Percentiles rank a stretch among this genome's conserved stretches.
phyloP scores from a whole-genome alignment of 208 protist genomes.

The Wallacemonas sp. region DNA sequence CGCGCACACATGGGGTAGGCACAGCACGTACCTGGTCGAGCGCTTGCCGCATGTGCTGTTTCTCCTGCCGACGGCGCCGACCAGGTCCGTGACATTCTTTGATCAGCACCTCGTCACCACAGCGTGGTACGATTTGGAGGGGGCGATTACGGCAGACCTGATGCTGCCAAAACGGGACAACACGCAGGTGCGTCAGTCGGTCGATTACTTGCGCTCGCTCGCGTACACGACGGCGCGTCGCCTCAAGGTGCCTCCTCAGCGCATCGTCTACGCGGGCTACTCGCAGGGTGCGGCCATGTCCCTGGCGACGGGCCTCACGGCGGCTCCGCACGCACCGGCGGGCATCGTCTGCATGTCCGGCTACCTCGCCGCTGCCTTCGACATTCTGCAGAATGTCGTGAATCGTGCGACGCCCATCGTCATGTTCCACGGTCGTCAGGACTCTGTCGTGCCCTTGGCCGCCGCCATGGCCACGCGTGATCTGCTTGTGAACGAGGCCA shows the following conservation, averaged over 20 bases:
- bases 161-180: constrained; percentile 36
- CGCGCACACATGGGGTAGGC: constrained; percentile 84
- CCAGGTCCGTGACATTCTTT: constrained; percentile 86
- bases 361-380: constrained; percentile 61
- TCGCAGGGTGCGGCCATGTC: constrained; percentile 90
- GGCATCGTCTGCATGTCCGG: constrained; percentile 79
- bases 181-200: constrained; percentile 46
- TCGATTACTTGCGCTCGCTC: constrained; percentile 74
- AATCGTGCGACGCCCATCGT: constrained; percentile 44
- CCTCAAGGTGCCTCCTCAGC: constrained; percentile 57
- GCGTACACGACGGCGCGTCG: constrained; percentile 46
- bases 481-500: constrained; percentile 43
- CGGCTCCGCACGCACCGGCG: constrained; percentile 54
- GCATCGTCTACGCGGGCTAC: constrained; percentile 92
- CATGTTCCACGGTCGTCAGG: constrained; percentile 80
- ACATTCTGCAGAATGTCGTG: constrained; percentile 43
- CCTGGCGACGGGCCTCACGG: constrained; percentile 65
- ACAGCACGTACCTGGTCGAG: constrained; percentile 51
- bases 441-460: constrained; percentile 72
- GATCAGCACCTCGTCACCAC: too few species aligned
- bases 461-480: constrained; percentile 50
- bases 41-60: constrained; percentile 88
- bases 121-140: constrained; percentile 93
- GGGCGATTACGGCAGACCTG: constrained; percentile 35
- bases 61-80: constrained; percentile 88